Percentiles rank a stretch among this genome's conserved stretches.
Evolutionary conservation across 306 rosid genomes (phyloP).

Genomic region (Cucumis sativus): DNA sequence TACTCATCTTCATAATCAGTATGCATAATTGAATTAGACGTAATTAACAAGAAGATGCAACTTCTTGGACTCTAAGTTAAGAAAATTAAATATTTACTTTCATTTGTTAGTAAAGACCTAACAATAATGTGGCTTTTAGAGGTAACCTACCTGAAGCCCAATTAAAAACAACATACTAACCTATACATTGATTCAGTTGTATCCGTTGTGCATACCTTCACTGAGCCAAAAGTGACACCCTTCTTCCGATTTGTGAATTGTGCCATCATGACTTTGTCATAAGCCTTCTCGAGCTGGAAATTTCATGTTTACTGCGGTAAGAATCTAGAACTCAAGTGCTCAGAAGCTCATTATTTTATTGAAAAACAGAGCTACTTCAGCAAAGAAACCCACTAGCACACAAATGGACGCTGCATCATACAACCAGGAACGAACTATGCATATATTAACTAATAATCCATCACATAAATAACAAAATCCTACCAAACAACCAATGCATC

Average conservation of each 20-base stretch:
- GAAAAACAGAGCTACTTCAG: neutral
- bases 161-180: neutral
- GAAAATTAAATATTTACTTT: neutral
- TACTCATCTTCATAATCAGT: neutral
- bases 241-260: constrained; percentile 82
- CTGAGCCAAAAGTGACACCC: constrained; percentile 77
- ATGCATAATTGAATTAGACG: neutral
- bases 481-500: too few species aligned
- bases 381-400: neutral
- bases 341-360: neutral
- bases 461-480: too few species aligned
- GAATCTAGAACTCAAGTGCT: neutral
- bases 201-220: constrained; percentile 38
- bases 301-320: neutral
- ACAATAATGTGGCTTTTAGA: neutral
- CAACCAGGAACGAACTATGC: neutral
- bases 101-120: neutral
- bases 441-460: neutral
- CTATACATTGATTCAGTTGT: neutral
- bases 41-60: neutral
- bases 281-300: constrained; percentile 76
- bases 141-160: neutral
- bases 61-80: neutral
- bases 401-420: neutral
- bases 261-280: constrained; percentile 94